phyloP scores from a whole-genome alignment of 1,284 basidiomycete genomes.

The Chalciporus sp. region DNA sequence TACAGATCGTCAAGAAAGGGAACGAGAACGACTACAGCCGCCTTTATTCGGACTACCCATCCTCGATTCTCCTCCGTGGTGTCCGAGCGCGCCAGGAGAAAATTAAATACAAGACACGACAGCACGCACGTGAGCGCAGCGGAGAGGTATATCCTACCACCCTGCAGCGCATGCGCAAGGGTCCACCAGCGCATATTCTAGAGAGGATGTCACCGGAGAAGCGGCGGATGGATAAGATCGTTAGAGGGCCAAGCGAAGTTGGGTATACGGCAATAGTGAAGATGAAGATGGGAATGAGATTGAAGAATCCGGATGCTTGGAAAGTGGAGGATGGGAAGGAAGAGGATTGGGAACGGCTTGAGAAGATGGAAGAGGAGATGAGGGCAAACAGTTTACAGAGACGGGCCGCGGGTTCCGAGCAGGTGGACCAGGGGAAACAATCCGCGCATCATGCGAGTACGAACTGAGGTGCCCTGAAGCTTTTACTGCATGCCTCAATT shows the following conservation, averaged over 20 bases:
- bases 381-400: slow-evolving; percentile 39
- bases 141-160: slow-evolving; percentile 60
- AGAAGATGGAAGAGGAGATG: slow-evolving; percentile 40
- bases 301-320: slow-evolving; percentile 47
- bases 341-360: slow-evolving; percentile 40
- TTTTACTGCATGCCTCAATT: too few species aligned
- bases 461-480: background rate
- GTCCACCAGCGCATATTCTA: slow-evolving; percentile 64
- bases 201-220: slow-evolving; percentile 51
- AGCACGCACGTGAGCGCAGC: slow-evolving; percentile 55
- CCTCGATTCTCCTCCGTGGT: slow-evolving; percentile 49
- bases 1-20: slow-evolving; percentile 31
- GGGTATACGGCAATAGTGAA: slow-evolving; percentile 56
- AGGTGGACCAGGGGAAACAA: background rate
- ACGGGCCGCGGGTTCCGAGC: background rate
- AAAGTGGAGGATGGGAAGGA: slow-evolving; percentile 46
- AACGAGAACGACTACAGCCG: slow-evolving; percentile 46
- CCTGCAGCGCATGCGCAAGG: slow-evolving; percentile 46
- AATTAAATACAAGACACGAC: slow-evolving; percentile 61
- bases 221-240: slow-evolving; percentile 48
- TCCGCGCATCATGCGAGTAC: background rate
- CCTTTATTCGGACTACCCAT: slow-evolving; percentile 44
- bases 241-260: slow-evolving; percentile 56
- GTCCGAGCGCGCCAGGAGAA: slow-evolving; percentile 59
- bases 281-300: slow-evolving; percentile 47